Evolutionary conservation across 306 rosid species (phyloP), one percentile per base, ranked within the genome.

Genomic region (Senna tora): DNA sequence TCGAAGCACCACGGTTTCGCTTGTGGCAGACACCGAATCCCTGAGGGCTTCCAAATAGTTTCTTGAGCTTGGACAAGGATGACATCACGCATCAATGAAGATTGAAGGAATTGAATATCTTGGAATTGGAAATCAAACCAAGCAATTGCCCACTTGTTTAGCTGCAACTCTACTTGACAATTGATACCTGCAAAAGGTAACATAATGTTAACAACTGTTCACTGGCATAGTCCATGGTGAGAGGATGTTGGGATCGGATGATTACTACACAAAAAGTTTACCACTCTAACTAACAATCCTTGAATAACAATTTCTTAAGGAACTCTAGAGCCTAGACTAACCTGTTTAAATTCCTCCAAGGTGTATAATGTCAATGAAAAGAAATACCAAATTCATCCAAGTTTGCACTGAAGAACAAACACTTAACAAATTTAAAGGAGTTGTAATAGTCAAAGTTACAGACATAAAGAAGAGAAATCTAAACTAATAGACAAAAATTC

Each of bases 11-110:
- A 0, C 19, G 50, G 21, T 62, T 62, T 62, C 2, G 49, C 50
- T 17, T 62, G 17, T 5, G 67, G 20, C 17, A 62, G 50, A 62
- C 17, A 6, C 49, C 2, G 21, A 11, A 5, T 62, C 67, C 67
- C 67, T 17, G 11, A 0, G 50, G 67, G 17, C 19, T 62, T 38
- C 39, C 67, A 39, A 17, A 62, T 6, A 39, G 22, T 39, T 19
- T 39, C 67, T 50, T 62, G 33, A 38, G 67, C 16, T 39, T 62
- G 21, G 50, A 62, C 33, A 62, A 39, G 14, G 11, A 38, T 11
- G 39, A 46, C 67, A 62, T 62, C 17, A 12, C 7, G 33, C 32
- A 39, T 12, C 33, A 14, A 62, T 43, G 14, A 11, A 19, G 67
- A 39, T 33, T 62, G 11, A 20, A 10, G 42, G 10, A 49, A 11